phyloP scores from a whole-genome alignment of 2,329 filamentous ascomycete genomes.

The Botrytis aclada region DNA sequence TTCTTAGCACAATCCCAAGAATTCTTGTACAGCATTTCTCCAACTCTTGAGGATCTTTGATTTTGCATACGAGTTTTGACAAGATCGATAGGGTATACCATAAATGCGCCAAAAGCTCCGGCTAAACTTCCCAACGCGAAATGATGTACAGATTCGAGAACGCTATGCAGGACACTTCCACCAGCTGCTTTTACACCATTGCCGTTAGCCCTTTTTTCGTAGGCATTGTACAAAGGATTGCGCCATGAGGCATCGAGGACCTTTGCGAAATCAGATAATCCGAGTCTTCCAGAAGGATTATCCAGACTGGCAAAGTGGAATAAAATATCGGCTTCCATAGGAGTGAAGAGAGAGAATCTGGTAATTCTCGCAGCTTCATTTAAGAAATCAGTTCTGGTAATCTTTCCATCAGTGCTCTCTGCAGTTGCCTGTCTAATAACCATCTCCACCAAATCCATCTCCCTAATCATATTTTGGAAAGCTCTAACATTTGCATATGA shows the following conservation, averaged over 20 bases:
- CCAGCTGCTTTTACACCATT: constrained; percentile 49
- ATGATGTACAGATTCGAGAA: constrained; percentile 81
- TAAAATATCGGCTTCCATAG: constrained; percentile 97
- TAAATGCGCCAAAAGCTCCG: constrained; percentile 96
- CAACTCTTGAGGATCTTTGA: constrained; percentile 78
- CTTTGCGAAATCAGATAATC: constrained; percentile 83
- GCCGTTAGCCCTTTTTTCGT: constrained; percentile 39
- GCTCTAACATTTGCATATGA: constrained; percentile 97
- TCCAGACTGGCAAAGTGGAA: constrained; percentile 97
- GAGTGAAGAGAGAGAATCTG: constrained; percentile 92
- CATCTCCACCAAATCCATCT: constrained; percentile 96
- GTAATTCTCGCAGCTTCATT: constrained; percentile 90
- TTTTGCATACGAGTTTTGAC: constrained; percentile 99
- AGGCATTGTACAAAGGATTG: constrained; percentile 44
- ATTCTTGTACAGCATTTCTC: constrained; percentile 92
- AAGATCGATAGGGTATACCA: constrained; percentile 98
- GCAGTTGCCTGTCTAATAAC: constrained; percentile 83
- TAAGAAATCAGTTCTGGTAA: constrained; percentile 89
- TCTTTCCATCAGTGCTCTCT: constrained; percentile 85
- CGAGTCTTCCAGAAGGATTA: constrained; percentile 79
- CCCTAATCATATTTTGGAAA: constrained; percentile 95
- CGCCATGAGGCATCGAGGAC: constrained; percentile 94
- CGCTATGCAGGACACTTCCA: constrained; percentile 56
- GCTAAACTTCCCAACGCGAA: constrained; percentile 86
- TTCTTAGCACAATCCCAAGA: constrained; percentile 93